A percentile compares a stretch with the other conserved stretches of the same genome.
These are phyloP conservation scores for Sanguinoderma infundibulare DNA, from an alignment of 1,284 basidiomycete species.

Conservation along the genomic window DNA sequence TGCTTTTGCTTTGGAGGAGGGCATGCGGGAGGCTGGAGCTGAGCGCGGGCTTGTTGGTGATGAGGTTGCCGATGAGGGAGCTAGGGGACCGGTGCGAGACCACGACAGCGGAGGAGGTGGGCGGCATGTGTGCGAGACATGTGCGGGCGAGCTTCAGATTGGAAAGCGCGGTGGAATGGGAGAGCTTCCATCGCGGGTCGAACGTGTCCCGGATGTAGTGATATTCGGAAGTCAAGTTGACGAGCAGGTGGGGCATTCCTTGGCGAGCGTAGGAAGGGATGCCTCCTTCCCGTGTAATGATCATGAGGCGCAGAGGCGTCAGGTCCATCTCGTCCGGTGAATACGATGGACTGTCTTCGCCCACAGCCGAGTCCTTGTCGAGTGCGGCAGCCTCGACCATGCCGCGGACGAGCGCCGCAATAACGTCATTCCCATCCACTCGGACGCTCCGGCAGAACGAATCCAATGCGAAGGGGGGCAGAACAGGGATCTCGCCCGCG, in stretches of 20 bases:
- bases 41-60: slow-evolving; percentile 98
- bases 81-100: slow-evolving; percentile 97
- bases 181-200: slow-evolving; percentile 73
- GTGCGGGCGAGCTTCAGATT: slow-evolving; percentile 89
- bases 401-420: slow-evolving; percentile 86
- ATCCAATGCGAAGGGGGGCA: slow-evolving; percentile 94
- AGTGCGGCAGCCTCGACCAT: slow-evolving; percentile 74
- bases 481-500: slow-evolving; percentile 94
- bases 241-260: slow-evolving; percentile 93
- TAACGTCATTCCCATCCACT: slow-evolving; percentile 89
- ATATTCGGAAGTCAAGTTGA: slow-evolving; percentile 93
- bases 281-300: slow-evolving; percentile 97
- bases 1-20: slow-evolving; percentile 82
- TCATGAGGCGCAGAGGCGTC: slow-evolving; percentile 93
- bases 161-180: slow-evolving; percentile 86
- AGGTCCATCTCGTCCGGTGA: slow-evolving; percentile 61
- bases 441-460: slow-evolving; percentile 88
- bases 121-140: slow-evolving; percentile 93
- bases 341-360: slow-evolving; percentile 31
- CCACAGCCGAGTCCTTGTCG: slow-evolving; percentile 33
- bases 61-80: slow-evolving; percentile 94
- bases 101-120: slow-evolving; percentile 91
- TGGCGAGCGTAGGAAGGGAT: slow-evolving; percentile 96
- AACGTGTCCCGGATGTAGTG: slow-evolving; percentile 90
- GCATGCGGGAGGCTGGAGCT: slow-evolving; percentile 95